Base-by-base conservation (phyloP, 2,329 filamentous ascomycete species). In the Fusarium sp. region DNA sequence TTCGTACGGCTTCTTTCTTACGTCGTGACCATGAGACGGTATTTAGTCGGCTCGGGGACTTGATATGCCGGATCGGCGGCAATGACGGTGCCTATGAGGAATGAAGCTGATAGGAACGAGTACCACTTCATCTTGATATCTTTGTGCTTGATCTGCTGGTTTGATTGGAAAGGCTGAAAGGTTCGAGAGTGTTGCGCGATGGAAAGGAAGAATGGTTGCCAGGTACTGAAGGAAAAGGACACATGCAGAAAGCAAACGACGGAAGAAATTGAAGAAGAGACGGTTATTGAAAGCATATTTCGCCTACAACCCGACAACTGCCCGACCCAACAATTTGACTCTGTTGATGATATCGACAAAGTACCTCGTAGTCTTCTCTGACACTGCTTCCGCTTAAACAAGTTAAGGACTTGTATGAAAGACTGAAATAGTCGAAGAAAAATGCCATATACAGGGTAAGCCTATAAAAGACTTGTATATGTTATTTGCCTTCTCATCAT, bases 101-200 rank as follows among this genome's bases (percentile, higher is more conserved):
- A 40, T 18, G 47, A 56, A 16, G 11, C 64, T 10, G 66, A 72
- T 16, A 72, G 29, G 18, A 72, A 31, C 7, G 42, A 59, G 10
- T 20, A 35, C 27, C 57, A 61, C 61, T 68, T 72, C 71, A 74
- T 74, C 6, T 63, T 66, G 20, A 25, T 11, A n/a, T 52, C 13
- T 52, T 47, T 2, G 7, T 22, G 40, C 40, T 22, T 9, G 29
- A 54, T 33, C 14, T 33, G 16, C 27, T 33, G 50, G 13, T 31
- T 35, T 31, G 18, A 11, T 20, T 52, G 16, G 47, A 52, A 22
- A 45, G 40, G 13, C 11, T 50, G 47, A 52, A 22, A 45, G 40
- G 13, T 18, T 50, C 3, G 35, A 38, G 35, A 59, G 11, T 27
- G 16, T 25, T 7, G 35, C 13, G 45, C 7, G 36, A 38, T 22